Evolutionary conservation across 306 rosid genomes (phyloP), one percentile per base, ranked within the genome.

Genomic region (Begonia fuchsioides): DNA sequence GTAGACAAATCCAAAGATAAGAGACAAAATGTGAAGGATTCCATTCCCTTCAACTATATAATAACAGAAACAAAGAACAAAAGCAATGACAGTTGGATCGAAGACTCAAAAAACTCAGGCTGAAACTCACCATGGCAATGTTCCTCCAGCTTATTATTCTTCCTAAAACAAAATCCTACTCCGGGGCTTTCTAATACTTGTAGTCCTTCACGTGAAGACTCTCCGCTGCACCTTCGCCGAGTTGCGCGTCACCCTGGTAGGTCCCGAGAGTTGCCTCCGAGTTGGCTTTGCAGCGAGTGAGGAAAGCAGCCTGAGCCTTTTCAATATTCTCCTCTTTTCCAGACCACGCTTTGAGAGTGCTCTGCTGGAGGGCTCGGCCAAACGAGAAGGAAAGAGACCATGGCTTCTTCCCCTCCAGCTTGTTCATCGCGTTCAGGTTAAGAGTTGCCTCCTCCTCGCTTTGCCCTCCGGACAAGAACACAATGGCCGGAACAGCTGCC

Each of bases 391-490:
- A 73, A 13, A 86, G 70, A 16, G 77, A 55, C 95, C 93, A 86
- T 1, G 93, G 93, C 72, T 86, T 86, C 88, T 78, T 81, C 1
- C 82, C 83, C 67, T 86, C 67, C 19, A 69, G 64, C 50, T 60
- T 47, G 76, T 86, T 86, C 93, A 86, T 86, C 3, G 95, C 93
- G 41, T 81, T 72, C 4, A 86, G 85, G 65, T 86, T 81, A 11
- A 67, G 45, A 12, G 88, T 74, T 9, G 88, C 95, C 62, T 86
- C 86, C 63, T 86, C 93, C 70, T 86, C 95, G 17, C 95, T 81
- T 67, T 86, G 95, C n/a, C 95, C 95, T 1, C 95, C 93, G 6
- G 95, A 81, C 55, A 86, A 66, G 75, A 86, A 86, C 32, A 81
- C 86, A 0, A 81, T 69, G 3, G 88, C 95, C 0, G 95, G 95